Percentiles rank a stretch among this genome's conserved stretches.
phyloP scores from a whole-genome alignment of 2,329 filamentous ascomycete species.

The Penicillium vulpinum region DNA sequence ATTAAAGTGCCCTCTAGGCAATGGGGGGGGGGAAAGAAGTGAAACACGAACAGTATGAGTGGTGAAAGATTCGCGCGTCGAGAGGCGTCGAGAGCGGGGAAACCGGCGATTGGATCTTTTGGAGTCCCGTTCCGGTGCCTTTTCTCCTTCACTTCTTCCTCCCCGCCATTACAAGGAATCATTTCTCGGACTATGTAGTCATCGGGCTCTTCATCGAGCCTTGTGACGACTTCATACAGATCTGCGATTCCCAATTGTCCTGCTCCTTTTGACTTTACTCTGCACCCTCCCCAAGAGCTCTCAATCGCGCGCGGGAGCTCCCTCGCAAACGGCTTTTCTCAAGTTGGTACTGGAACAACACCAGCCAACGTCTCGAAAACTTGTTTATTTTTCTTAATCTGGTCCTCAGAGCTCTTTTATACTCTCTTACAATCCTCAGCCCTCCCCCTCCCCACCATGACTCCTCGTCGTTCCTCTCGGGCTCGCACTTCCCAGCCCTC shows the following conservation, averaged over 20 bases:
- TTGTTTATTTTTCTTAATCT: constrained; percentile 6
- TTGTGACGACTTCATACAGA: constrained; percentile 28
- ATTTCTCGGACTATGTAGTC: constrained; percentile 44
- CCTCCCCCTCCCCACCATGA: constrained; percentile 48
- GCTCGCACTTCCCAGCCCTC: constrained; percentile 74
- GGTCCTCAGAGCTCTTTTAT: constrained; percentile 7
- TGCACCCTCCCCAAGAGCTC: constrained; percentile 17
- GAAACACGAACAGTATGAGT: constrained; percentile 5
- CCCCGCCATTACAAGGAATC: constrained; percentile 31
- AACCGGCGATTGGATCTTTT: constrained; percentile 34
- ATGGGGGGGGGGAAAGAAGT: neutral
- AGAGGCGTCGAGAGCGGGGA: constrained; percentile 32
- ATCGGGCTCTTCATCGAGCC: constrained; percentile 35
- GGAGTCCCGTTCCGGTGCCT: constrained; percentile 35
- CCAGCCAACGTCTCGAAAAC: constrained; percentile 8
- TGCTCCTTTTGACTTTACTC: constrained; percentile 15
- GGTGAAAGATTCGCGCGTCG: constrained; percentile 21
- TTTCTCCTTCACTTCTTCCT: constrained; percentile 34
- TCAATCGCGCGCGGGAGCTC: constrained; percentile 28
- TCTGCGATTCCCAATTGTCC: constrained; percentile 33
- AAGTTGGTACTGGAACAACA: constrained; percentile 13
- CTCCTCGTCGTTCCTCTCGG: constrained; percentile 87
- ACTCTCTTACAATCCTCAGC: constrained; percentile 12
- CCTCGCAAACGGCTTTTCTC: constrained; percentile 24
- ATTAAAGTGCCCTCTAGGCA: neutral